phyloP scores from a whole-genome alignment of 2,329 filamentous ascomycete genomes.

The Sporothrix euskadiensis region DNA sequence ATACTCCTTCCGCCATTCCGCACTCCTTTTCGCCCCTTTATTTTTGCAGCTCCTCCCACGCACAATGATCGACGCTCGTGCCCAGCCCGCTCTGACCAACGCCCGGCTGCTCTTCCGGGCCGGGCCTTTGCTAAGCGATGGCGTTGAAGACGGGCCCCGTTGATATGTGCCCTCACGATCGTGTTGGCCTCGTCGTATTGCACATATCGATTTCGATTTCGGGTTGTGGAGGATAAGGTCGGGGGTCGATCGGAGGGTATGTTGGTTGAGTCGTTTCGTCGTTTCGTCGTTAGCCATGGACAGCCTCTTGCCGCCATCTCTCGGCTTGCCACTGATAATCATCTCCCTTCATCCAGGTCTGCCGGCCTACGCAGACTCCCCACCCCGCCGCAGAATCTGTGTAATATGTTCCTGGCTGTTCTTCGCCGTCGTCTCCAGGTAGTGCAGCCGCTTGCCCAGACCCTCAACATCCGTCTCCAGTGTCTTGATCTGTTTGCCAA shows the following conservation, averaged over 20 bases:
- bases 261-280: background rate
- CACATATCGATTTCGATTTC: background rate
- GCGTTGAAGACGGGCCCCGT: background rate
- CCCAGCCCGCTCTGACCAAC: background rate
- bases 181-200: background rate
- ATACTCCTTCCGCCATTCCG: background rate
- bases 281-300: background rate
- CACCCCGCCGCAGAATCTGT: slow-evolving; percentile 70
- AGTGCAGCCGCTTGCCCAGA: slow-evolving; percentile 84
- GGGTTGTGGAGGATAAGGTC: background rate
- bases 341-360: background rate
- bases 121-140: background rate
- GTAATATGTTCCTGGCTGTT: slow-evolving; percentile 92
- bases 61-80: background rate
- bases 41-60: background rate
- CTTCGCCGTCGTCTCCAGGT: slow-evolving; percentile 91
- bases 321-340: slow-evolving; percentile 1
- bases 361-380: slow-evolving; percentile 35
- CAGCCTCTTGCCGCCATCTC: background rate
- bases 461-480: slow-evolving; percentile 76
- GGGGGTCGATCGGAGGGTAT: background rate
- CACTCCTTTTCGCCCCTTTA: too few relatives aligned
- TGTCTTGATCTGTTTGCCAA: slow-evolving; percentile 71
- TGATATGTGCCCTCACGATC: background rate
- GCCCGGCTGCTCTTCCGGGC: background rate